Evolutionary conservation across 805 yeast species (phyloP).

Genomic region (Wickerhamomyces bovis): DNA sequence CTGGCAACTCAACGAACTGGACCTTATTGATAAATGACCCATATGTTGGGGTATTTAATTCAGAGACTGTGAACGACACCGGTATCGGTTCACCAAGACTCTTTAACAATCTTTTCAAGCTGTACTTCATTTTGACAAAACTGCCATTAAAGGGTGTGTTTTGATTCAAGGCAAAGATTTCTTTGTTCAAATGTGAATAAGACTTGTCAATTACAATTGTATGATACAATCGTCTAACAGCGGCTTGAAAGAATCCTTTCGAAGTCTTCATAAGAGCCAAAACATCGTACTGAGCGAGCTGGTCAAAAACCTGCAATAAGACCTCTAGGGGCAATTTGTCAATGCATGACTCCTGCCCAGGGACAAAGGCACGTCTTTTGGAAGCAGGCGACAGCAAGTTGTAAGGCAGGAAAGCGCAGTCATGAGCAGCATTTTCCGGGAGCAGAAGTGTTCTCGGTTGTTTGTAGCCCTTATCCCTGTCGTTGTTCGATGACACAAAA

Average conservation of each 20-base stretch:
- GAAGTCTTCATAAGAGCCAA: conserved; percentile 28
- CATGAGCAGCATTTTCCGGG: neutral
- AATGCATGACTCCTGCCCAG: conserved; percentile 9
- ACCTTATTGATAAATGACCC: conserved; percentile 23
- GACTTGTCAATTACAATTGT: conserved; percentile 26
- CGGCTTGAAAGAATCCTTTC: conserved; percentile 26
- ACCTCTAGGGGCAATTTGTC: conserved; percentile 35
- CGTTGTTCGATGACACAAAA: conserved; percentile 13
- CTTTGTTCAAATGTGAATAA: conserved; percentile 32
- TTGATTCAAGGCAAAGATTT: conserved; percentile 5
- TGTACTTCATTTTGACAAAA: conserved; percentile 34
- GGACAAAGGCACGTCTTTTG: neutral
- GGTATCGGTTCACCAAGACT: conserved; percentile 7
- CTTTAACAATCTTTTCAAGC: conserved; percentile 31
- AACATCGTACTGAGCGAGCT: conserved; percentile 34
- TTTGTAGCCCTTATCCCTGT: conserved; percentile 1
- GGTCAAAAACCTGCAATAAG: conserved; percentile 26
- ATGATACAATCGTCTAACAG: conserved; percentile 31
- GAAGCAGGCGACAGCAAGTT: neutral
- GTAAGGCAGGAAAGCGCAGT: neutral
- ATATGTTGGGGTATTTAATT: conserved; percentile 1
- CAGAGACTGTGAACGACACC: neutral
- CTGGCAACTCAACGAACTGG: conserved; percentile 34
- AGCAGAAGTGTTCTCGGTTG: neutral
- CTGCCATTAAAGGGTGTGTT: conserved; percentile 9